These are phyloP conservation scores for Starmerella bombicola DNA, from an alignment of 805 yeast genomes.

Conservation along the genomic window DNA sequence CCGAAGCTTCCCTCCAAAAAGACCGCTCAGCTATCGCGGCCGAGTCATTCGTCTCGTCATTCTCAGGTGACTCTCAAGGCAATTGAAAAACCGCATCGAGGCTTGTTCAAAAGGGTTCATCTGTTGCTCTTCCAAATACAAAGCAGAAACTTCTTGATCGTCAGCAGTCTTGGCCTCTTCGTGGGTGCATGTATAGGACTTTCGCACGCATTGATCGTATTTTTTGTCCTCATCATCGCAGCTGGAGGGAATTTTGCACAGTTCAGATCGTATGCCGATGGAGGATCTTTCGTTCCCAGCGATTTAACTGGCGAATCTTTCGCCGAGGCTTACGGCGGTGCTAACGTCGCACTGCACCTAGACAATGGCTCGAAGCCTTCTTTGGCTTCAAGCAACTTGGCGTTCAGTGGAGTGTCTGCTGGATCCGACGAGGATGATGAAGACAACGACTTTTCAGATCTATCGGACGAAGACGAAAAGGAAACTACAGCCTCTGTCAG, in stretches of 20 bases:
- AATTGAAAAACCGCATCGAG: background rate
- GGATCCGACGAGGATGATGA: slow-evolving; percentile 11
- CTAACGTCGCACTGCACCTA: background rate
- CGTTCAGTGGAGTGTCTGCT: background rate
- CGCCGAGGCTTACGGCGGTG: background rate
- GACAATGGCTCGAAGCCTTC: background rate
- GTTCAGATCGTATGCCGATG: background rate
- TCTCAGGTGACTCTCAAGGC: background rate
- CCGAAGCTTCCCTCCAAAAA: background rate
- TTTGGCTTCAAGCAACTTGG: background rate
- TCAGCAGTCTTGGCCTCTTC: background rate
- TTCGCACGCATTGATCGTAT: background rate
- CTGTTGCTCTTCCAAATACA: background rate
- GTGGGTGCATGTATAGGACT: background rate
- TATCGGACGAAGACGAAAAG: slow-evolving; percentile 14
- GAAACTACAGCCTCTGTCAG: slow-evolving; percentile 1
- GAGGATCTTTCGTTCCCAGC: background rate
- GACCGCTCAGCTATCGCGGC: background rate
- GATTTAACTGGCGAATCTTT: background rate
- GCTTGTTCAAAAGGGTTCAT: background rate
- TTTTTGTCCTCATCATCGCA: background rate
- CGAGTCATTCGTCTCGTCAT: background rate
- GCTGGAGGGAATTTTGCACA: background rate
- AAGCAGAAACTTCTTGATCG: background rate
- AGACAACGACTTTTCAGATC: slow-evolving; percentile 16